A percentile compares a stretch with the other conserved stretches of the same genome.
Conservation (phyloP, 345 rosid genomes). For the Eucalyptus melliodora region DNA sequence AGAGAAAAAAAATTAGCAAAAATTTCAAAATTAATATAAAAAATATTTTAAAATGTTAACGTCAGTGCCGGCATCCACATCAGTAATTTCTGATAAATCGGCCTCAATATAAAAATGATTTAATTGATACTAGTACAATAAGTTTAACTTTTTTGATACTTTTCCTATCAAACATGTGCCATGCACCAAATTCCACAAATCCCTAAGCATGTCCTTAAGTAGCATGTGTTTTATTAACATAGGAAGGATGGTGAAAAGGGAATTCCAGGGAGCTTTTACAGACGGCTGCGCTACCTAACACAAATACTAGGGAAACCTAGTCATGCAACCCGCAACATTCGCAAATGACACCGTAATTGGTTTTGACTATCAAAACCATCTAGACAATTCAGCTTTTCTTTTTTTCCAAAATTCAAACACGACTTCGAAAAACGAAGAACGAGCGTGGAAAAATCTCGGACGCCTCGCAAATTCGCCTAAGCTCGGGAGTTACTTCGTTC, state of each 20-base stretch:
- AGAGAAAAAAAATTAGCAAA: too few relatives aligned
- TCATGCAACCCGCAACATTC: neutral
- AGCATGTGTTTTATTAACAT: neutral
- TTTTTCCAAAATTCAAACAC: neutral
- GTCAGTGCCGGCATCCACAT: accelerated
- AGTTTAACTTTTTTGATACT: neutral
- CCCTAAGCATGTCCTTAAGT: neutral
- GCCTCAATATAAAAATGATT: neutral
- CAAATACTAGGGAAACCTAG: neutral
- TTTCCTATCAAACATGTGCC: neutral
- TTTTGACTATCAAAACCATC: neutral
- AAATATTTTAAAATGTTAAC: too few relatives aligned
- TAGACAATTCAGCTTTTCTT: neutral
- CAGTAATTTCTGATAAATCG: accelerated
- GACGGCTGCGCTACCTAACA: neutral
- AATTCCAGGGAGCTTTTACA: neutral
- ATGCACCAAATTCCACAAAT: neutral
- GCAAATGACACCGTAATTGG: neutral
- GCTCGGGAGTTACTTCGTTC: neutral
- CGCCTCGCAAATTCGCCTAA: neutral
- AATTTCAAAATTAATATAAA: too few relatives aligned
- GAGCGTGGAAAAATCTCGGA: neutral
- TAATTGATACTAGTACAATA: accelerated
- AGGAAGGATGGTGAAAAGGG: neutral
- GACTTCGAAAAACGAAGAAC: neutral